Evolutionary conservation across 768 basidiomycete species (phyloP), one percentile per base, ranked within the genome.

Genomic region (Xerocomellus intermedius): DNA sequence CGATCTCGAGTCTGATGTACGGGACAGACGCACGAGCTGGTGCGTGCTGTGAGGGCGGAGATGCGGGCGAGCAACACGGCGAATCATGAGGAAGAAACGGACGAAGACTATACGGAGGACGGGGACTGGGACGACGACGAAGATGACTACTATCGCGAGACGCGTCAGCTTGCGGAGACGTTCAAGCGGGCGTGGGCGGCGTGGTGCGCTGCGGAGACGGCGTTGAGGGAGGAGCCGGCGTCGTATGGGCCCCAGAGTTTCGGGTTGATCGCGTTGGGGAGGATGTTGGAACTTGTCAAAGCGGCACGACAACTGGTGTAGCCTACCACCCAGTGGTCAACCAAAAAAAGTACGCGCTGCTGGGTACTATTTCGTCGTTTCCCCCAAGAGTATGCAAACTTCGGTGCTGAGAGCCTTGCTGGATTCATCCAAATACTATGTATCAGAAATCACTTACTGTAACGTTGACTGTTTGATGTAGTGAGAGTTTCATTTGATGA

Each of bases 341-440:
- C 28, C 9, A 10, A 10, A 10, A 8, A 8, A 30, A 30, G 30
- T 30, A 30, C 30, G 9, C 30, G 9, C 3, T 30, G 30, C 9
- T 30, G 30, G 9, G 3, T 30, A n/a, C n/a, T n/a, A 30, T 30
- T 30, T 7, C 30, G 30, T 30, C 9, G 30, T 10, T 30, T 2
- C 30, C 10, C 26, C 24, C 5, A 9, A 28, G 28, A 28, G 28
- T 28, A 7, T 28, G 8, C 24, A 5, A 24, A 24, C 24, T 5
- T 5, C 24, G 26, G 79, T 75, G 2, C 87, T 84, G 44, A 91
- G 70, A 6, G 87, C 82, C 69, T 82, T 86, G 68, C 85, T 90
- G 72, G 92, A 91, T 53, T 91, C 88, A 58, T 91, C 84, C 19
- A 91, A 77, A 67, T 91, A 91, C 86, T 89, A n/a, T n/a, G n/a